Base-by-base conservation (phyloP, 139 green algal species). In the Monoraphidium neglectum region DNA sequence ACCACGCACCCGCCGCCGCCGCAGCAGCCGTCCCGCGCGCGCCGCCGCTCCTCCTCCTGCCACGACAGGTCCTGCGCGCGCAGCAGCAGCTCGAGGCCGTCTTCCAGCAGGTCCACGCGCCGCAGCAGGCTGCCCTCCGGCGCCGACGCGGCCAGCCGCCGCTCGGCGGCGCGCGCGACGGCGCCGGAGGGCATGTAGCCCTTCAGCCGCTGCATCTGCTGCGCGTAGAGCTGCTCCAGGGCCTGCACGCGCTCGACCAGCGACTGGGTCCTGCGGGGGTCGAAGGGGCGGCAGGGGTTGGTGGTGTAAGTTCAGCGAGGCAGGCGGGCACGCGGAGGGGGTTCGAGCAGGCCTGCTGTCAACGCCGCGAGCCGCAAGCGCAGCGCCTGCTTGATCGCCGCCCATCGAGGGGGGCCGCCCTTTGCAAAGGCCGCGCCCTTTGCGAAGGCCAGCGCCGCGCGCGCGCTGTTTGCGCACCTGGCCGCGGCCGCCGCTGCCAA, bases 41-140 rank as follows among this genome's bases (percentile, higher is more conserved):
- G 43, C 28, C 23, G 61, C 53, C 62, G 35, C 65, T 80, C 38
- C 43, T 69, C 75, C 23, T 70, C 53, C 53, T 75, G 75, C 76
- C 76, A 82, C 21, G 37, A 30, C 60, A 78, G 68, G 81, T 88
- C 80, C 83, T 94, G 87, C 24, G 87, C 85, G 30, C 33, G 51
- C 68, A 93, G 65, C 72, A 93, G 68, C 37, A 83, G 33, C 30
- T 87, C 80, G 80, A 94, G 71, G 6, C 79, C 85, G 21, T 91
- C 86, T 59, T 94, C 90, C 47, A 93, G 62, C 54, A 85, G 64
- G 66, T 94, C 90, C 49, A 96, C 77, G 2, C 91, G 84, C 54
- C 80, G 54, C 70, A 95, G 70, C 78, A 96, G 70, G 13, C 74
- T 89, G 56, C 89, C 43, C 43, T 8, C 8, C 43, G 43, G 43